A percentile compares a stretch with the other conserved stretches of the same genome.
These are phyloP conservation scores for Beauveria sp. DNA, from an alignment of 2,329 filamentous ascomycete species.

Conservation along the genomic window DNA sequence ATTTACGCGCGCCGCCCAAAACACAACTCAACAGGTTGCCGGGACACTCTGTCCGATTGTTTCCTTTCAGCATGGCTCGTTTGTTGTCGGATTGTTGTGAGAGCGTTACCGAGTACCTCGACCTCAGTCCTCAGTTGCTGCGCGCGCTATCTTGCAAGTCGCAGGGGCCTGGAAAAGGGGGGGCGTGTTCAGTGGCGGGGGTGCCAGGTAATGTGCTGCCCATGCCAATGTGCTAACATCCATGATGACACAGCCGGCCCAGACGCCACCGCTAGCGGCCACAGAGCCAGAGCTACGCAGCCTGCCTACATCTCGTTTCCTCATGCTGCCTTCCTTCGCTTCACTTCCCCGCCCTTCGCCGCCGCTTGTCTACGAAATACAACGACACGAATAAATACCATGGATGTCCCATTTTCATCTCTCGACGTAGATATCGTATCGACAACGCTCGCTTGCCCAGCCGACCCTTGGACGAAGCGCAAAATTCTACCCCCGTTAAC, in stretches of 20 bases:
- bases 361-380: not conserved
- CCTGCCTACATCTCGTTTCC: not conserved
- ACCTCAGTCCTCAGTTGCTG: not conserved
- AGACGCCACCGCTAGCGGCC: not conserved
- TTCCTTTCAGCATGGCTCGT: not conserved
- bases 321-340: not conserved
- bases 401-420: not conserved
- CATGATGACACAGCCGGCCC: conserved; percentile 6
- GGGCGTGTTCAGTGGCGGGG: not conserved
- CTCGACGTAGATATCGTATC: not conserved
- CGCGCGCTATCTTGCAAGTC: conserved; percentile 7
- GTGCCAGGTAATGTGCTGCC: not conserved
- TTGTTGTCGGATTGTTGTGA: conserved; percentile 3
- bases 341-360: not conserved
- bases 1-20: not conserved
- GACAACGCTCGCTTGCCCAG: not conserved
- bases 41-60: not conserved
- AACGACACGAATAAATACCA: not conserved
- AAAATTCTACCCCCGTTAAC: not conserved
- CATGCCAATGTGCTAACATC: not conserved
- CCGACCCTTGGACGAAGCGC: not conserved
- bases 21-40: not conserved
- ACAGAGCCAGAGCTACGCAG: not conserved
- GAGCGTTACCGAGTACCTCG: not conserved
- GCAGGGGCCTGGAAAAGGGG: not conserved